Evolutionary conservation across 2,329 filamentous ascomycete genomes (phyloP).

Genomic region (Aspergillus ustus): DNA sequence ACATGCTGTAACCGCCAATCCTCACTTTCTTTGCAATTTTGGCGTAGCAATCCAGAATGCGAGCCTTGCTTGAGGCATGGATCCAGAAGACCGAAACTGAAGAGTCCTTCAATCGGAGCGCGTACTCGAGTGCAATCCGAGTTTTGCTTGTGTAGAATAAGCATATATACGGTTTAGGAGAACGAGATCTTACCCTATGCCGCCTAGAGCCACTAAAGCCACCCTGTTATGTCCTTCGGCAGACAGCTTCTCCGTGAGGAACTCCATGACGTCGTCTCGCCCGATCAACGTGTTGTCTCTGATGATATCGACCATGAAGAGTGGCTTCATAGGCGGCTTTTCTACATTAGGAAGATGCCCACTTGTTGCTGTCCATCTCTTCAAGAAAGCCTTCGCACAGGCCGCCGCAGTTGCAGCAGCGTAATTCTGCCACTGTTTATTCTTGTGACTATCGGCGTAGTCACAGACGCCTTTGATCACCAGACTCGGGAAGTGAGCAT

Average conservation of each 20-base stretch:
- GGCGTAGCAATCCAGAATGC: slow-evolving; percentile 1
- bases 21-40: slow-evolving; percentile 3
- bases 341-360: not conserved
- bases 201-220: not conserved
- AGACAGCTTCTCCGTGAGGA: not conserved
- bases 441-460: slow-evolving; percentile 27
- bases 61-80: slow-evolving; percentile 24
- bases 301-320: slow-evolving; percentile 6
- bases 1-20: not conserved
- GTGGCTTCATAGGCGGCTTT: not conserved
- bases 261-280: not conserved
- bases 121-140: slow-evolving; percentile 31
- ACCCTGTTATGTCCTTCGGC: not conserved
- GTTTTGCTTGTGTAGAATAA: slow-evolving; percentile 24
- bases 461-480: slow-evolving; percentile 19
- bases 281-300: not conserved
- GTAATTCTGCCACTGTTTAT: slow-evolving; percentile 24
- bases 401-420: slow-evolving; percentile 14
- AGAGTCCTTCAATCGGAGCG: slow-evolving; percentile 22
- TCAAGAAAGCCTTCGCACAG: slow-evolving; percentile 2
- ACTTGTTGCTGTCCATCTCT: not conserved
- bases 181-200: slow-evolving; percentile 1
- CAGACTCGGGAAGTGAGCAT: not conserved
- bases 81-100: slow-evolving; percentile 31
- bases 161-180: not conserved